Evolutionary conservation across 2,329 filamentous ascomycete genomes (phyloP).

Genomic region (Penicillium verrucosum): DNA sequence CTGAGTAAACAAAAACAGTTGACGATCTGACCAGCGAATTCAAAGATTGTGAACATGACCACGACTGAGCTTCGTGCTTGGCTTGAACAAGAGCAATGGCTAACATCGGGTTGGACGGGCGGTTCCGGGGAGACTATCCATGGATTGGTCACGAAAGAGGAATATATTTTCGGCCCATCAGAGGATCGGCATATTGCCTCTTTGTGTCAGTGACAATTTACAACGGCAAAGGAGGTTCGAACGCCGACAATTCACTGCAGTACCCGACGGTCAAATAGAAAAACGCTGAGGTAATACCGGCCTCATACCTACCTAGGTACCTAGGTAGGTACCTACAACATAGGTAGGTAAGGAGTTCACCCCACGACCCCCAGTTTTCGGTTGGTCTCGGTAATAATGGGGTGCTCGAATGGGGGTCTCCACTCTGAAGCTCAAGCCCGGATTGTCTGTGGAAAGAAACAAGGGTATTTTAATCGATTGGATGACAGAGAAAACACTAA

Average conservation of each 20-base stretch:
- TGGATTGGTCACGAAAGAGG: constrained; percentile 51
- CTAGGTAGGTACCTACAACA: too few relatives aligned
- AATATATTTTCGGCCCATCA: too few relatives aligned
- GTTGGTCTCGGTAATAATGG: constrained; percentile 1
- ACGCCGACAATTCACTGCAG: not conserved
- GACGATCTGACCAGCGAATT: constrained; percentile 32
- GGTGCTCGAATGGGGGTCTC: not conserved
- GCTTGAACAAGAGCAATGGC: constrained; percentile 57
- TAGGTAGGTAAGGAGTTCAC: not conserved
- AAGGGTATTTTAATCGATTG: not conserved
- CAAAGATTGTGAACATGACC: constrained; percentile 64
- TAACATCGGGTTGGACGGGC: constrained; percentile 58
- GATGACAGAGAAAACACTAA: not conserved
- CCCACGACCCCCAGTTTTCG: constrained; percentile 6
- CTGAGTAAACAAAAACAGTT: constrained; percentile 17
- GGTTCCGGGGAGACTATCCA: constrained; percentile 57
- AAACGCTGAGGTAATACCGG: not conserved
- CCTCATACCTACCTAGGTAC: not conserved
- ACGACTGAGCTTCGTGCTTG: constrained; percentile 58
- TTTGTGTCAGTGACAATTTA: too few relatives aligned
- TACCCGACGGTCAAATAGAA: not conserved
- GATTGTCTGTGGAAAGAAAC: not conserved
- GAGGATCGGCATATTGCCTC: too few relatives aligned
- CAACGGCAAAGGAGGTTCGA: too few relatives aligned
- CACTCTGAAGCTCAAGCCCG: not conserved